phyloP scores from a whole-genome alignment of 352 stramenopile genomes.

The Pythium vanterpoolii region DNA sequence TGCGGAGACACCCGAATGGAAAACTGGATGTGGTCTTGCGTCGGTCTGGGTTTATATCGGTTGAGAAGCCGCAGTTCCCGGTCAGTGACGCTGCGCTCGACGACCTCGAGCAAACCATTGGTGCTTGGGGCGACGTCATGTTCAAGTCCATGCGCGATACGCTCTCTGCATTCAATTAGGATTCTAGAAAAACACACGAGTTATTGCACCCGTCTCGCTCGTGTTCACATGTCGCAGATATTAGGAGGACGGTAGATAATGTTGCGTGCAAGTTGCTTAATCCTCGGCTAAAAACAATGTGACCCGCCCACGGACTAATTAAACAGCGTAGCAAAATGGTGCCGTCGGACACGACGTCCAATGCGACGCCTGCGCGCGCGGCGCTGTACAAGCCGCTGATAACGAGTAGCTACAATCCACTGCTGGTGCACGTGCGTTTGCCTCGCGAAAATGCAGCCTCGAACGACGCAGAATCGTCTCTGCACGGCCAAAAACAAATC shows the following conservation, averaged over 20 bases:
- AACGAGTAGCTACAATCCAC: background rate
- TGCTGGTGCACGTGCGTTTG: constrained; percentile 1
- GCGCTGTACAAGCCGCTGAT: background rate
- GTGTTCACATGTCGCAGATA: background rate
- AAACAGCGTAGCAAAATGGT: background rate
- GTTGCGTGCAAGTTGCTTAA: background rate
- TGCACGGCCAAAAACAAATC: background rate
- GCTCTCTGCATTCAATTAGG: background rate
- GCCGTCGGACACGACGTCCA: background rate
- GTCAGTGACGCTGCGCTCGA: background rate
- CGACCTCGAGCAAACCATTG: background rate
- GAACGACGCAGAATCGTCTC: background rate
- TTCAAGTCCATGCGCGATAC: background rate
- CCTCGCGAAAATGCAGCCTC: background rate
- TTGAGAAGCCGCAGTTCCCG: background rate
- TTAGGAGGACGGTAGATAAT: background rate
- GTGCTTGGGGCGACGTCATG: background rate
- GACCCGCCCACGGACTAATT: background rate
- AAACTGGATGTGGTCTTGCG: background rate
- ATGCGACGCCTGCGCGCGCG: background rate
- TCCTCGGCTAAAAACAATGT: background rate
- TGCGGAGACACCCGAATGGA: background rate
- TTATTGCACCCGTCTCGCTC: background rate
- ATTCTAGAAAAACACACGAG: background rate
- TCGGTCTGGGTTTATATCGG: background rate